phyloP scores from a whole-genome alignment of 306 rosid genomes.

The Rosa persica region DNA sequence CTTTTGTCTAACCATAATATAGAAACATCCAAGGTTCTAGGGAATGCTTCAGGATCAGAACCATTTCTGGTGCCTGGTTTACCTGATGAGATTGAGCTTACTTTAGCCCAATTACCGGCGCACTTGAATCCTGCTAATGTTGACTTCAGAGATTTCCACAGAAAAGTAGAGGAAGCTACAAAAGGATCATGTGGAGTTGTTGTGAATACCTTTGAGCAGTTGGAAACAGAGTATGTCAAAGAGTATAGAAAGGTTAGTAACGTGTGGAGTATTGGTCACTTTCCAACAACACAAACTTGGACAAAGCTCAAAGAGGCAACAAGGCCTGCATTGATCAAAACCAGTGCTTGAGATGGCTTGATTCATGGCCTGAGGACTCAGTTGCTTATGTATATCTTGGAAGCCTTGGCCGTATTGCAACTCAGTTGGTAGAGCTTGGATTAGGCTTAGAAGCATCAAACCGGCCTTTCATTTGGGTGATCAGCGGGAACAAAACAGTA shows the following conservation, averaged over 20 bases:
- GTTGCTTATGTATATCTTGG: slow-evolving; percentile 38
- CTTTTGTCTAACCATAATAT: slow-evolving; percentile 18
- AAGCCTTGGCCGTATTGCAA: slow-evolving; percentile 3
- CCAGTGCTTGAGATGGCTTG: slow-evolving; percentile 32
- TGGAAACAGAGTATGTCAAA: slow-evolving; percentile 40
- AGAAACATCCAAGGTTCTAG: slow-evolving; percentile 7
- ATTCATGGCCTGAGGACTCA: slow-evolving; percentile 7
- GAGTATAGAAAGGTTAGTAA: slow-evolving; percentile 32
- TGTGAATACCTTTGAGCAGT: slow-evolving; percentile 46
- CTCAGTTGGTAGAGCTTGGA: slow-evolving; percentile 40
- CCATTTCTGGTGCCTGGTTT: slow-evolving; percentile 30
- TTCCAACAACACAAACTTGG: slow-evolving; percentile 16
- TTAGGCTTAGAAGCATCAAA: slow-evolving; percentile 30
- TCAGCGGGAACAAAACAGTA: background rate
- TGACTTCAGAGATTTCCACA: background rate
- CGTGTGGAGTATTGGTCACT: slow-evolving; percentile 50
- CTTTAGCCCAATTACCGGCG: slow-evolving; percentile 13
- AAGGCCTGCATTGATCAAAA: slow-evolving; percentile 3
- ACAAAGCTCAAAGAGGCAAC: slow-evolving; percentile 4
- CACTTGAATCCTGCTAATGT: background rate
- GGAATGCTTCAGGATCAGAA: slow-evolving; percentile 6
- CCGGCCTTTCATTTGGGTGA: slow-evolving; percentile 27
- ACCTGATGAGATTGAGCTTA: slow-evolving; percentile 27
- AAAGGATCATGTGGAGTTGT: slow-evolving; percentile 36
- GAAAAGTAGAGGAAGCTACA: slow-evolving; percentile 14